Conservation (phyloP, 1,284 basidiomycete genomes). For the Irpex sp. region DNA sequence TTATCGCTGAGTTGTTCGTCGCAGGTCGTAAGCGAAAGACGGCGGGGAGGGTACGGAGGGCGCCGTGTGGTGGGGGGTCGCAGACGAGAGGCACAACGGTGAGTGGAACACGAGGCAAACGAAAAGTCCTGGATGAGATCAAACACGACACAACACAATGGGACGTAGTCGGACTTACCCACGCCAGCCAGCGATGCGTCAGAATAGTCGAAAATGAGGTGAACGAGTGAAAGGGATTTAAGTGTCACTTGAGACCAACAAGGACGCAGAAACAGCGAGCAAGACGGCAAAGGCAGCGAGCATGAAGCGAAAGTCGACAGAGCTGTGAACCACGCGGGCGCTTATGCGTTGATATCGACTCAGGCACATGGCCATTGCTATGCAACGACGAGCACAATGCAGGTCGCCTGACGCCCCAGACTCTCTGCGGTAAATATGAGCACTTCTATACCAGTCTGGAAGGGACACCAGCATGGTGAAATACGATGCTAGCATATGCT, state of each 20-base stretch:
- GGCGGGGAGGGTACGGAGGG: not conserved
- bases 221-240: slow-evolving; percentile 5
- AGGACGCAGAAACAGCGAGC: slow-evolving; percentile 3
- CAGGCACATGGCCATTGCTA: not conserved
- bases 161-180: slow-evolving; percentile 1
- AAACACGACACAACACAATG: slow-evolving; percentile 8
- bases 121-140: slow-evolving; percentile 8
- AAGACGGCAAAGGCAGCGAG: not conserved
- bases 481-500: too few relatives aligned
- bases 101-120: slow-evolving; percentile 3
- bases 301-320: not conserved
- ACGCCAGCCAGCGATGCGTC: slow-evolving; percentile 6
- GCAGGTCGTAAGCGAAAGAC: slow-evolving; percentile 1
- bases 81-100: slow-evolving; percentile 2
- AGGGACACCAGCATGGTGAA: too few relatives aligned
- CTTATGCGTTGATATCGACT: not conserved
- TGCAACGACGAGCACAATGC: not conserved
- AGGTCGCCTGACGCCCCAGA: not conserved
- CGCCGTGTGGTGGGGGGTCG: not conserved
- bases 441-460: too few relatives aligned
- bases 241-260: not conserved
- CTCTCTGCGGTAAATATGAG: too few relatives aligned
- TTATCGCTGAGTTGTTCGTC: slow-evolving; percentile 6
- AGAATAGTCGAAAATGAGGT: not conserved
- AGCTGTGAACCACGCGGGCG: not conserved